Evolutionary conservation across 2,329 filamentous ascomycete species (phyloP).

Genomic region (Trichoderma polysporum): DNA sequence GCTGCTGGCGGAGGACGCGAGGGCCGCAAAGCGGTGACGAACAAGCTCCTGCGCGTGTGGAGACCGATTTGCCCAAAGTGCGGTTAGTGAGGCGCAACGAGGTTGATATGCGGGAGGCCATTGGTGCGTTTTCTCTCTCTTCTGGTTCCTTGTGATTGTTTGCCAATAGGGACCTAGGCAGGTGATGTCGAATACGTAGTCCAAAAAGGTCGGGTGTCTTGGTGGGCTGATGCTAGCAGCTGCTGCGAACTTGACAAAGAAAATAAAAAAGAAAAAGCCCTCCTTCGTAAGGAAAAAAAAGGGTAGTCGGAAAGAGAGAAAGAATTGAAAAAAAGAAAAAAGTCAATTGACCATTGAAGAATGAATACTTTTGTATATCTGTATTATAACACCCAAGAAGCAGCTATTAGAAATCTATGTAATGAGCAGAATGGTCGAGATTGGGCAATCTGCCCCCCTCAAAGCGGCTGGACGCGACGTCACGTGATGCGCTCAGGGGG

Average conservation of each 20-base stretch:
- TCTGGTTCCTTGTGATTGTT: not conserved
- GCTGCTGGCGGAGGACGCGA: conserved; percentile 25
- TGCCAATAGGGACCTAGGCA: not conserved
- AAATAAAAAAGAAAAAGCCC: not conserved
- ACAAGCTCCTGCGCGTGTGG: conserved; percentile 20
- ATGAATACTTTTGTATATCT: not conserved
- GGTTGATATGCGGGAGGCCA: conserved; percentile 36
- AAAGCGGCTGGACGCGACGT: not conserved
- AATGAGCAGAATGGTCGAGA: conserved; percentile 3
- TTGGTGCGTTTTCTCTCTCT: conserved; percentile 21
- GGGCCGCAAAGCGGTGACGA: conserved; percentile 16
- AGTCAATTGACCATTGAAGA: not conserved
- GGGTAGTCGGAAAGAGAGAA: not conserved
- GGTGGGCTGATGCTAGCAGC: conserved; percentile 17
- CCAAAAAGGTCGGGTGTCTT: not conserved
- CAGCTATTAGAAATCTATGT: not conserved
- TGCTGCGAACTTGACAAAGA: not conserved
- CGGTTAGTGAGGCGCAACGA: conserved; percentile 26
- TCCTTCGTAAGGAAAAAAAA: not conserved
- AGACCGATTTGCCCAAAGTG: conserved; percentile 22
- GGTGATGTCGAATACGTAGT: not conserved
- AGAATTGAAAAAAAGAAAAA: not conserved
- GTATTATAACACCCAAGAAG: not conserved
- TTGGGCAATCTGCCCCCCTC: not conserved
- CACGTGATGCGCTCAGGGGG: conserved; percentile 9